Evolutionary conservation across 2,329 filamentous ascomycete species (phyloP).

Genomic region (Neofusicoccum sp.): DNA sequence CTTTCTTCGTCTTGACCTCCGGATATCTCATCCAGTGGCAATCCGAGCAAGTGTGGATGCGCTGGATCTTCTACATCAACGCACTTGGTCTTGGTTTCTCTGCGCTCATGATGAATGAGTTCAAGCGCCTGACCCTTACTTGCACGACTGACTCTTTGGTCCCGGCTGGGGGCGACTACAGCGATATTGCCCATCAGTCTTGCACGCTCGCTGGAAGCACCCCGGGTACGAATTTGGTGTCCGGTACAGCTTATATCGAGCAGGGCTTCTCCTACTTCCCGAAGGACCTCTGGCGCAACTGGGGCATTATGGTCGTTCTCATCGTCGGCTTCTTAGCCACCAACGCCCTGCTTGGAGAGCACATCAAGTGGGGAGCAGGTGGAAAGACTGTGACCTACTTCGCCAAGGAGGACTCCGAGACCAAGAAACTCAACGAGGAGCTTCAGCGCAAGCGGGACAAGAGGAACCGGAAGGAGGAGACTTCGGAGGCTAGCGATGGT

Average conservation of each 20-base stretch:
- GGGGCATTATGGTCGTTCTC: constrained; percentile 74
- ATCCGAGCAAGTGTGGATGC: constrained; percentile 69
- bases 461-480: constrained; percentile 43
- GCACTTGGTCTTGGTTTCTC: constrained; percentile 72
- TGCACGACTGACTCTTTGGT: constrained; percentile 69
- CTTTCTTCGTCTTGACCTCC: constrained; percentile 75
- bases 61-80: constrained; percentile 80
- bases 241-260: constrained; percentile 67
- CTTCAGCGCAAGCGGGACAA: constrained; percentile 60
- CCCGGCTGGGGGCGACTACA: constrained; percentile 68
- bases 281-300: constrained; percentile 75
- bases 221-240: constrained; percentile 62
- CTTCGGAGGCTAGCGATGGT: constrained; percentile 43
- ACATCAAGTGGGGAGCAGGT: constrained; percentile 73
- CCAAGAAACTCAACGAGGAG: constrained; percentile 63
- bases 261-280: constrained; percentile 66
- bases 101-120: constrained; percentile 84
- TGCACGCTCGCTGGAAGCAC: constrained; percentile 75
- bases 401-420: constrained; percentile 66
- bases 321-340: constrained; percentile 72
- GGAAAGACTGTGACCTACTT: constrained; percentile 81
- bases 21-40: constrained; percentile 83
- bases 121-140: constrained; percentile 64
- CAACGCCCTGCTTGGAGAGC: constrained; percentile 73
- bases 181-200: constrained; percentile 70